Evolutionary conservation across 495 filamentous ascomycete genomes (phyloP).

Genomic region (Neurospora sublineolata): DNA sequence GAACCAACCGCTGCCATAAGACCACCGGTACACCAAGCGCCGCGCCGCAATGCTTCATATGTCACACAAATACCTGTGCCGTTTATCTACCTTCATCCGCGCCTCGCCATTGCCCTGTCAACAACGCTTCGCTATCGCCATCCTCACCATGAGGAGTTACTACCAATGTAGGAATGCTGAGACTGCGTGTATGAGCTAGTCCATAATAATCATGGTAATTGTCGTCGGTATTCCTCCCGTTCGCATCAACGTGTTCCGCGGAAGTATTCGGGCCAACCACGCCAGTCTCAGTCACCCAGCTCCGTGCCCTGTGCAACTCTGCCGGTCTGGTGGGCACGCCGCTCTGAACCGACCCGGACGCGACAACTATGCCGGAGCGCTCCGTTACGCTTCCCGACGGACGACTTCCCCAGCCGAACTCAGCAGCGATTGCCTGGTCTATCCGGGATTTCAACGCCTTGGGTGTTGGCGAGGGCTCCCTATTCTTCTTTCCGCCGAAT

Average conservation of each 20-base stretch:
- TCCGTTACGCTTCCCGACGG: not conserved
- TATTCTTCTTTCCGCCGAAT: not conserved
- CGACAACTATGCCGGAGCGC: constrained; percentile 4
- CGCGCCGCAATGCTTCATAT: not conserved
- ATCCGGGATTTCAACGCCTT: constrained; percentile 17
- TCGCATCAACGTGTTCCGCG: not conserved
- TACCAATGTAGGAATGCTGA: constrained; percentile 7
- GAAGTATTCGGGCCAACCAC: not conserved
- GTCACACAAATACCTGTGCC: not conserved
- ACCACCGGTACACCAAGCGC: not conserved
- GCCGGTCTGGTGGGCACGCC: constrained; percentile 2
- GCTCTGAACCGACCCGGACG: constrained; percentile 14
- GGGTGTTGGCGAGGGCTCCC: not conserved
- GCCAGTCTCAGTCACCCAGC: constrained; percentile 15
- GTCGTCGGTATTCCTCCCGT: constrained; percentile 4
- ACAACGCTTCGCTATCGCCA: constrained; percentile 9
- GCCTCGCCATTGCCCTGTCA: not conserved
- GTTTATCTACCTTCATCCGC: not conserved
- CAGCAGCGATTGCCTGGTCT: constrained; percentile 24
- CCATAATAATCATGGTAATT: not conserved
- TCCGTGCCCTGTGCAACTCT: constrained; percentile 7
- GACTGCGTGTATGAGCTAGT: not conserved
- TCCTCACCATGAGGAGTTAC: constrained; percentile 4
- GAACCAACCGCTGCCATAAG: not conserved
- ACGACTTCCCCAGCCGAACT: constrained; percentile 26